Evolutionary conservation across 1,284 basidiomycete genomes (phyloP).

Genomic region (Cutaneotrichosporon spelunceum): DNA sequence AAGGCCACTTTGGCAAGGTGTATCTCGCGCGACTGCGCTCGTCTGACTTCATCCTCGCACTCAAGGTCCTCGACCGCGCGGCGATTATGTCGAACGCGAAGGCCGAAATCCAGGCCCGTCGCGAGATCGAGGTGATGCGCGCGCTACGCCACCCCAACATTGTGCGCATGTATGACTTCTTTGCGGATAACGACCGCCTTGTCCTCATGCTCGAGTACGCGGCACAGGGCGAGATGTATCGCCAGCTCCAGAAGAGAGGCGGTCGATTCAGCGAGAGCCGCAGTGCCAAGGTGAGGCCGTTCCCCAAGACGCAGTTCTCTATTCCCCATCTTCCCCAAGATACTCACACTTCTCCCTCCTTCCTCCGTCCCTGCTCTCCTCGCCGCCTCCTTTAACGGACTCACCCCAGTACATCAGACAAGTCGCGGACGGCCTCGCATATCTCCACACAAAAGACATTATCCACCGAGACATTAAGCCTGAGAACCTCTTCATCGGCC

Average conservation of each 20-base stretch:
- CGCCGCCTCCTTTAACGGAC: background rate
- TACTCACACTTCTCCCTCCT: too few relatives aligned
- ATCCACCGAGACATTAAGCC: conserved; percentile 99
- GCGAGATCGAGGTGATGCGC: conserved; percentile 91
- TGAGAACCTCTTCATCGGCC: conserved; percentile 82
- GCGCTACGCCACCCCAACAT: conserved; percentile 74
- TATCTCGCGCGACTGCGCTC: conserved; percentile 92
- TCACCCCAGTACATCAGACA: conserved; percentile 77
- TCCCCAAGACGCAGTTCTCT: too few relatives aligned
- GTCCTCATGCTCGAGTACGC: conserved; percentile 94
- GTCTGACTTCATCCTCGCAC: conserved; percentile 44
- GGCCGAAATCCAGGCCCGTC: conserved; percentile 86
- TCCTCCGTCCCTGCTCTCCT: too few relatives aligned
- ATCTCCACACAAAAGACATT: conserved; percentile 91
- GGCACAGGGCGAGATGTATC: conserved; percentile 91
- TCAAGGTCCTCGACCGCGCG: conserved; percentile 22
- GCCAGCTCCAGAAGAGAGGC: conserved; percentile 72
- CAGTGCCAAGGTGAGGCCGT: conserved; percentile 61
- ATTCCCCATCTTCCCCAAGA: too few relatives aligned
- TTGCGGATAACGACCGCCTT: conserved; percentile 91
- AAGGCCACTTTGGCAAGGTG: conserved; percentile 76
- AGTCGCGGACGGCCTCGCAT: conserved; percentile 89
- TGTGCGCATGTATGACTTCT: conserved; percentile 91
- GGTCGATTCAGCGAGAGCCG: conserved; percentile 74
- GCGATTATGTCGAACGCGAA: conserved; percentile 65